phyloP scores from a whole-genome alignment of 1,284 basidiomycete genomes.

The Anthracocystis setariae region DNA sequence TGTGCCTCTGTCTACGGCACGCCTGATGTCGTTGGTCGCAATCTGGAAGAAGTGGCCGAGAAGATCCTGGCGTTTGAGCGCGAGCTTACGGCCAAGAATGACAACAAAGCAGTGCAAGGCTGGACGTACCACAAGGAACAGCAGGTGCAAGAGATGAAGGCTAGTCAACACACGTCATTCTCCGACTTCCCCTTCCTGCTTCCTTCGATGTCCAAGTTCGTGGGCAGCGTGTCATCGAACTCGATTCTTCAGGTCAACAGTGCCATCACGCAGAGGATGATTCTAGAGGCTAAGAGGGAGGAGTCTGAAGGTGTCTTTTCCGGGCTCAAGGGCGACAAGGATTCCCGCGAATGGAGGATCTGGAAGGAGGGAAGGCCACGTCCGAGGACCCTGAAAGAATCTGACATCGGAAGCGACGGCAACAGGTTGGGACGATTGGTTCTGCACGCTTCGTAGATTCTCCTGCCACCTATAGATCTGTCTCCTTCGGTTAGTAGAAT shows the following conservation, averaged over 20 bases:
- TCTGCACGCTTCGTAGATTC: conserved; percentile 17
- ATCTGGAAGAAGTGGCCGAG: conserved; percentile 48
- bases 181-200: conserved; percentile 58
- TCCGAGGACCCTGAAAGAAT: conserved; percentile 13
- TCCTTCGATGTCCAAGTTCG: conserved; percentile 45
- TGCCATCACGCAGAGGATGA: conserved; percentile 24
- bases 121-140: conserved; percentile 36
- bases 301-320: conserved; percentile 34
- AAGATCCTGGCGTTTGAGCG: conserved; percentile 53
- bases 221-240: conserved; percentile 26
- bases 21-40: conserved; percentile 50
- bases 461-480: too few relatives aligned
- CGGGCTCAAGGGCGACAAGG: conserved; percentile 22
- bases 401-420: conserved; percentile 14
- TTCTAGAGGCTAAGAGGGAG: conserved; percentile 31
- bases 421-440: conserved; percentile 26
- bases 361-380: conserved; percentile 39
- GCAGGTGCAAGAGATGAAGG: conserved; percentile 18
- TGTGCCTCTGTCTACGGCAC: conserved; percentile 49
- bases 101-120: neutral
- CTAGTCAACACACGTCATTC: conserved; percentile 55
- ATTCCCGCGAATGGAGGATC: conserved; percentile 27
- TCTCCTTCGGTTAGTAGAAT: neutral
- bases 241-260: conserved; percentile 30
- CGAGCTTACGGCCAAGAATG: conserved; percentile 11